phyloP scores from a whole-genome alignment of 2,329 filamentous ascomycete genomes.

The Cucurbitaria berberidis region DNA sequence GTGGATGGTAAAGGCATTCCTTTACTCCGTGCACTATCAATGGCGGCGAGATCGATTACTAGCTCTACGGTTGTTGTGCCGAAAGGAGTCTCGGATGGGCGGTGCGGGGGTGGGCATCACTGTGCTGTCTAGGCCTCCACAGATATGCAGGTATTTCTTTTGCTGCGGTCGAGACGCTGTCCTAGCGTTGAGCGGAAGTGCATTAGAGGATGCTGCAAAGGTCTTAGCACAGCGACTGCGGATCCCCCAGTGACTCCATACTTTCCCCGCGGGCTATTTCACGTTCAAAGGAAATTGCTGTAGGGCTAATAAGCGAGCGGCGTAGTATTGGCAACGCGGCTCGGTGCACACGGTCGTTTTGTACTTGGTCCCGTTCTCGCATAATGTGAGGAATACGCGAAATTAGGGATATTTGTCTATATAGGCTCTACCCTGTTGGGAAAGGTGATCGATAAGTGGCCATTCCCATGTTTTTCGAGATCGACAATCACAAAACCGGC shows the following conservation, averaged over 20 bases:
- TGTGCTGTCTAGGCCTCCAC: not conserved
- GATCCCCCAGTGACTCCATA: not conserved
- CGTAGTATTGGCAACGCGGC: not conserved
- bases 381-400: not conserved
- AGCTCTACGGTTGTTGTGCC: not conserved
- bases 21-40: not conserved
- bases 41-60: not conserved
- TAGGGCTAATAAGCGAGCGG: not conserved
- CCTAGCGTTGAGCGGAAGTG: not conserved
- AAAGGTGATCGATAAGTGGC: not conserved
- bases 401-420: too few species aligned
- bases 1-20: not conserved
- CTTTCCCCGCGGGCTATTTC: not conserved
- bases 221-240: not conserved
- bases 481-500: not conserved
- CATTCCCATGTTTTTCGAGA: not conserved
- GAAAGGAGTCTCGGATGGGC: not conserved
- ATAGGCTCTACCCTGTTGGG: not conserved
- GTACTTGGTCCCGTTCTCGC: not conserved
- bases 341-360: not conserved
- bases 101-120: not conserved
- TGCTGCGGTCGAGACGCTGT: not conserved
- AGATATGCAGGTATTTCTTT: not conserved
- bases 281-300: not conserved
- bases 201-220: not conserved